phyloP scores from a whole-genome alignment of 345 rosid genomes.

The Salix caprea region DNA sequence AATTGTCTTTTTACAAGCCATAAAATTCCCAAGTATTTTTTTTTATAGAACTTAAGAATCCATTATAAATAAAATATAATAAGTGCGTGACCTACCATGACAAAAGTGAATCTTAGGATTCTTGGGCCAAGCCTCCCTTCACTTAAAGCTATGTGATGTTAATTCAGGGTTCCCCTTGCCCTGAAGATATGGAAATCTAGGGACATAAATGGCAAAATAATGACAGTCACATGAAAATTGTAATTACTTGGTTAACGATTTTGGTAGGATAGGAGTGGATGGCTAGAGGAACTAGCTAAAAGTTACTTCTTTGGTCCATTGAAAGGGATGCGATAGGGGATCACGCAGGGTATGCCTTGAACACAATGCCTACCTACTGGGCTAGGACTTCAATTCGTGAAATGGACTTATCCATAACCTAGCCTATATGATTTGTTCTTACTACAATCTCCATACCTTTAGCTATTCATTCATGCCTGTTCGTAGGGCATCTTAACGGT shows the following conservation, averaged over 20 bases:
- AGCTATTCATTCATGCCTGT: no score
- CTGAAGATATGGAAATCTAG: not conserved
- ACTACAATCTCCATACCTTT: no score
- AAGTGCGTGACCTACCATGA: not conserved
- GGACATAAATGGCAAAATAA: constrained; percentile 11
- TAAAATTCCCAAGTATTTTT: not conserved
- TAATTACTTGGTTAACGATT: not conserved
- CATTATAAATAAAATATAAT: no score
- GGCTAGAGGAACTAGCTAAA: not conserved
- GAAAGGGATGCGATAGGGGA: not conserved
- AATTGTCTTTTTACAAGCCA: not conserved
- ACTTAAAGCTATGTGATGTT: not conserved
- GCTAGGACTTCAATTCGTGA: not conserved
- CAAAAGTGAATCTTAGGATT: not conserved
- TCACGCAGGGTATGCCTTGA: not conserved
- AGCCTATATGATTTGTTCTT: no score
- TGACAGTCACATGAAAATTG: constrained; percentile 20
- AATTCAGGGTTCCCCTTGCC: not conserved
- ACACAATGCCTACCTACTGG: not conserved
- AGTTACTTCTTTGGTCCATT: not conserved
- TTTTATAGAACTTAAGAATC: not conserved
- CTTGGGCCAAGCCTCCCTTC: not conserved
- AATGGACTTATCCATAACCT: not conserved
- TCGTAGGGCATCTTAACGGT: no score
- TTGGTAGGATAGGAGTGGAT: not conserved